Evolutionary conservation across 1,139 yeast genomes (phyloP), one percentile per base, ranked within the genome.

Genomic region (Kurtzmaniella quercitrusa): DNA sequence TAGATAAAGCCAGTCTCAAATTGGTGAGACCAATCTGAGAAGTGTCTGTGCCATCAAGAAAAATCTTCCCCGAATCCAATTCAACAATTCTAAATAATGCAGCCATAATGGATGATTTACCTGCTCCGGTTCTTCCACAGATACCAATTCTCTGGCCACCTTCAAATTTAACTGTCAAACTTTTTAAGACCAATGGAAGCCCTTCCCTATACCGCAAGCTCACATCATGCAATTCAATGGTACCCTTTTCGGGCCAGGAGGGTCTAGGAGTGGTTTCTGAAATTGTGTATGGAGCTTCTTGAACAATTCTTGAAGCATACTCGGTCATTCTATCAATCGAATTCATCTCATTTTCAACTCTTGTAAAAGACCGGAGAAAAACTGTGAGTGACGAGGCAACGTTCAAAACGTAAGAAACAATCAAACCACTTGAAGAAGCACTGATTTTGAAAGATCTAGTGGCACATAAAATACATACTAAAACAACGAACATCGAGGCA

Each of bases 101-200:
- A 42, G 75, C 69, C 79, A 78, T 77, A 39, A 80, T 74, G 1
- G 84, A 75, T 1, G 82, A 75, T 55, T 80, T 80, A 52, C 85
- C 85, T 37, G 85, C 84, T 57, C 85, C 85, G 0, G 85, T 80
- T 59, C 85, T 69, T 40, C 85, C 85, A 64, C 84, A 79, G 44
- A 80, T 75, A 50, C 84, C 84, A 48, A 79, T 66, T 53, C 76
- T 77, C 51, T 77, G 79, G 29, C 58, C 54, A 9, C 67, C 62
- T 25, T 54, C 52, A 25, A 68, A 52, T 14, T 51, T 47, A 21
- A 84, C 56, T 21, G 52, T 57, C 17, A 68, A 59, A 14, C 48
- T 43, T 27, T 50, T 50, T 39, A 56, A 45, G 8, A 55, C 60
- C 34, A 52, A 46, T 1, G 59, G 60, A 36, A 55, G 48, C 0